phyloP scores from a whole-genome alignment of 2,329 filamentous ascomycete species.

The Calonectria crousiana region DNA sequence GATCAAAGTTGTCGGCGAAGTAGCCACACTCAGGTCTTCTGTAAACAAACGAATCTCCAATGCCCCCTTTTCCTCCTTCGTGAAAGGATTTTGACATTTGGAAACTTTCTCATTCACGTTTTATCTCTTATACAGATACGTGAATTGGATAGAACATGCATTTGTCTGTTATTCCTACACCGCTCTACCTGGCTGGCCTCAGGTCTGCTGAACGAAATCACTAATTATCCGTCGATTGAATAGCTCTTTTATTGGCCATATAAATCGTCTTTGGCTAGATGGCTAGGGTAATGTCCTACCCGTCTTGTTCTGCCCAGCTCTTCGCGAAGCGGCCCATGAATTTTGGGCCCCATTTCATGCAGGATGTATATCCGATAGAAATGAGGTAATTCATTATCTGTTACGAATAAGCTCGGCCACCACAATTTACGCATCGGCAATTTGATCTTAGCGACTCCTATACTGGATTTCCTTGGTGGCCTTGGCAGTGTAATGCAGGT shows the following conservation, averaged over 20 bases:
- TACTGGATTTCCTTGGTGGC: not conserved
- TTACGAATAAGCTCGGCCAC: not conserved
- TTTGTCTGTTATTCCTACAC: too few species aligned
- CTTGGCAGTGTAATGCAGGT: not conserved
- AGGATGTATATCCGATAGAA: not conserved
- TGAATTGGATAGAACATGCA: too few species aligned
- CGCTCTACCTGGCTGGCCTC: too few species aligned
- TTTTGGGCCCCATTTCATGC: not conserved
- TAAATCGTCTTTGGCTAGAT: too few species aligned
- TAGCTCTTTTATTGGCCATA: too few species aligned
- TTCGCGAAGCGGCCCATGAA: not conserved
- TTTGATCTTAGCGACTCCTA: not conserved
- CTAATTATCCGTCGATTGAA: too few species aligned
- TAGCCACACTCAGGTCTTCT: not conserved
- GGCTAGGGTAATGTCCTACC: not conserved
- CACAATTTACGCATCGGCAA: too few species aligned
- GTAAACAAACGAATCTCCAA: not conserved
- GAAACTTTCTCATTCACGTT: not conserved
- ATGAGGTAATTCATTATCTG: not conserved
- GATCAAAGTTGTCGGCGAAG: too few species aligned
- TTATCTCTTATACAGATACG: too few species aligned
- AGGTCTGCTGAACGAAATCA: too few species aligned
- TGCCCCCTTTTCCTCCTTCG: not conserved
- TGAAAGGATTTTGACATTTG: not conserved
- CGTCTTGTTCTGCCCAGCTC: not conserved